phyloP scores from a whole-genome alignment of 2,329 filamentous ascomycete species.

The Lanzia echinophila region DNA sequence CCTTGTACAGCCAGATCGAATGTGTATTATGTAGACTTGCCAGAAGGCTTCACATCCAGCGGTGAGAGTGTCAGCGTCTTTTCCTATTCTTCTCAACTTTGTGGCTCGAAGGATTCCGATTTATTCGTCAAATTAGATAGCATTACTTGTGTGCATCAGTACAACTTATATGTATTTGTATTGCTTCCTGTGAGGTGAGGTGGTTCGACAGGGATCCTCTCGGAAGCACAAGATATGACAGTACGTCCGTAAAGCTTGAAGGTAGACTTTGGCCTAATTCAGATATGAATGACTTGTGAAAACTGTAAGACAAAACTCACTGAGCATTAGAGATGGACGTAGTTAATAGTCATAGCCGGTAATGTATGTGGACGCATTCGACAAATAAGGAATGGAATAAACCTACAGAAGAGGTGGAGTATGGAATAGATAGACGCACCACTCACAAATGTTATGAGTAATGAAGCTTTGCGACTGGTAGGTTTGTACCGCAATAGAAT shows the following conservation, averaged over 20 bases:
- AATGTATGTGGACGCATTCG: slow-evolving; percentile 9
- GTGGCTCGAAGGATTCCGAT: slow-evolving; percentile 13
- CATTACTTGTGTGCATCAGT: slow-evolving; percentile 19
- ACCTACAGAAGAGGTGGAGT: slow-evolving; percentile 19
- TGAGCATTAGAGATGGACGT: slow-evolving; percentile 17
- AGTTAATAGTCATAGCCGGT: slow-evolving; percentile 18
- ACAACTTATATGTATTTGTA: slow-evolving; percentile 19
- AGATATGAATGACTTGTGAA: slow-evolving; percentile 11
- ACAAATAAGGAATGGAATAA: slow-evolving; percentile 14
- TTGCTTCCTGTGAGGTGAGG: slow-evolving; percentile 22
- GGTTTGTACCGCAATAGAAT: slow-evolving; percentile 5
- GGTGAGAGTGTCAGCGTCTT: slow-evolving; percentile 19
- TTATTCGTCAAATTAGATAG: slow-evolving; percentile 17
- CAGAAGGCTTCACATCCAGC: slow-evolving; percentile 23
- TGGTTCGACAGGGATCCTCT: slow-evolving; percentile 24
- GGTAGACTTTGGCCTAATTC: slow-evolving; percentile 12
- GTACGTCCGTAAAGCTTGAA: slow-evolving; percentile 11
- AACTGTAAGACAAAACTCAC: slow-evolving; percentile 11
- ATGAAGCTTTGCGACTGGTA: slow-evolving; percentile 19
- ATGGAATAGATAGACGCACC: slow-evolving; percentile 18
- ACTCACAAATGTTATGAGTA: slow-evolving; percentile 19
- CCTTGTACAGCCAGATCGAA: slow-evolving; percentile 38
- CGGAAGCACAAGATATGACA: slow-evolving; percentile 13
- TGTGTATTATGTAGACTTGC: slow-evolving; percentile 19
- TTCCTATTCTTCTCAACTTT: slow-evolving; percentile 20